Evolutionary conservation across 257 asterid genomes (phyloP).

Genomic region (Nicotiana obtusifolia): DNA sequence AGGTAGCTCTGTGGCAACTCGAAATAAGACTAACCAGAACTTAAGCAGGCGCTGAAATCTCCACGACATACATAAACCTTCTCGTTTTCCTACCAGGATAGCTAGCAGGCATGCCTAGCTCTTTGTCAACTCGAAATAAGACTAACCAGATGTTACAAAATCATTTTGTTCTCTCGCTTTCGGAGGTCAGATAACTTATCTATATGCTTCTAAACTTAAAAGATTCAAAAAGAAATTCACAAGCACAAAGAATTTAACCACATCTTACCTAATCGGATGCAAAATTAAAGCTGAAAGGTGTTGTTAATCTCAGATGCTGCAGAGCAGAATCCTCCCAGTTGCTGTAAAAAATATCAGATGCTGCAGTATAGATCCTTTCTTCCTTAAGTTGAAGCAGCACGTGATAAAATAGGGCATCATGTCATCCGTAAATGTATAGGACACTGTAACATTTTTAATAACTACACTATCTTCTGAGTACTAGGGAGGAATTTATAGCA

Average conservation of each 20-base stretch:
- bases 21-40: not conserved
- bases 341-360: not conserved
- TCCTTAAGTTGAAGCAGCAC: not conserved
- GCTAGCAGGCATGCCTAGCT: not conserved
- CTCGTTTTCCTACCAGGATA: not conserved
- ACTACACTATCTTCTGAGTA: not conserved
- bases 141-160: not conserved
- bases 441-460: not conserved
- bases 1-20: not conserved
- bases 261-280: not conserved
- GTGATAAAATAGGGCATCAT: not conserved
- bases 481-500: not conserved
- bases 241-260: not conserved
- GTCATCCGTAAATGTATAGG: not conserved
- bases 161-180: not conserved
- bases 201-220: not conserved
- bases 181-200: not conserved
- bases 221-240: not conserved
- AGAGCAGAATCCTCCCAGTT: not conserved
- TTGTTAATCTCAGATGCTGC: not conserved
- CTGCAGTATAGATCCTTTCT: not conserved
- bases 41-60: not conserved
- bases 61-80: not conserved
- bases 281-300: not conserved
- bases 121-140: not conserved